Evolutionary conservation across 495 filamentous ascomycete genomes (phyloP).

Genomic region (Collariella sp.): DNA sequence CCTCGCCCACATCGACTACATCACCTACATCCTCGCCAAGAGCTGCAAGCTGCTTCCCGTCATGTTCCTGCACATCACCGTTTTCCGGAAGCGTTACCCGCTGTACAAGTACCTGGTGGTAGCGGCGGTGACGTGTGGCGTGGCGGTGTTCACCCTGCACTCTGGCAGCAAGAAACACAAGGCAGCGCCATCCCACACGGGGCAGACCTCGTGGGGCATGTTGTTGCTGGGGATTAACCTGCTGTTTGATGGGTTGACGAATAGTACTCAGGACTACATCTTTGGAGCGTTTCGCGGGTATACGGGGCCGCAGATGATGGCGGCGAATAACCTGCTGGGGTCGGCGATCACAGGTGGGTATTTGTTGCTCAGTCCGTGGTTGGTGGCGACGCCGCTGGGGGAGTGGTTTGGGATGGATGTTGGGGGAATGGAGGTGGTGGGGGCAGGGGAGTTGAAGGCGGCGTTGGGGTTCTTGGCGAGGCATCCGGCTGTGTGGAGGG

Average conservation of each 20-base stretch:
- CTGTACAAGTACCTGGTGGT: constrained; percentile 96
- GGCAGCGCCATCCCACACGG: constrained; percentile 28
- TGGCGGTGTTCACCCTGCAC: constrained; percentile 91
- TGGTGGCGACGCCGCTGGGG: constrained; percentile 57
- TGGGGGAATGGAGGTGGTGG: constrained; percentile 40
- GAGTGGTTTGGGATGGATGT: constrained; percentile 59
- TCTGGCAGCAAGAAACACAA: constrained; percentile 53
- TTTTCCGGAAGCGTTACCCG: constrained; percentile 86
- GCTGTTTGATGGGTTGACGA: constrained; percentile 91
- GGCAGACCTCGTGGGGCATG: constrained; percentile 59
- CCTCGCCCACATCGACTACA: constrained; percentile 93
- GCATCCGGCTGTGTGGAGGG: constrained; percentile 69
- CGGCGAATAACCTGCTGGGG: constrained; percentile 83
- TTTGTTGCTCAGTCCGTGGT: constrained; percentile 67
- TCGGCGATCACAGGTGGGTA: constrained; percentile 67
- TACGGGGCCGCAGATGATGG: constrained; percentile 97
- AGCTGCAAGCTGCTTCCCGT: constrained; percentile 95
- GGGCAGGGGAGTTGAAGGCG: constrained; percentile 62
- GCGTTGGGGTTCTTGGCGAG: constrained; percentile 72
- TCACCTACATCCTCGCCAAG: constrained; percentile 97
- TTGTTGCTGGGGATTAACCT: constrained; percentile 84
- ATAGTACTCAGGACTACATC: constrained; percentile 93
- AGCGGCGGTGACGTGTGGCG: constrained; percentile 76
- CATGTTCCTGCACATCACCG: constrained; percentile 88
- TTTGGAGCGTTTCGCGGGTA: constrained; percentile 70